These are phyloP conservation scores for Umbelopsis sp. DNA, from an alignment of 192 early-diverging fungal species.

Conservation along the genomic window DNA sequence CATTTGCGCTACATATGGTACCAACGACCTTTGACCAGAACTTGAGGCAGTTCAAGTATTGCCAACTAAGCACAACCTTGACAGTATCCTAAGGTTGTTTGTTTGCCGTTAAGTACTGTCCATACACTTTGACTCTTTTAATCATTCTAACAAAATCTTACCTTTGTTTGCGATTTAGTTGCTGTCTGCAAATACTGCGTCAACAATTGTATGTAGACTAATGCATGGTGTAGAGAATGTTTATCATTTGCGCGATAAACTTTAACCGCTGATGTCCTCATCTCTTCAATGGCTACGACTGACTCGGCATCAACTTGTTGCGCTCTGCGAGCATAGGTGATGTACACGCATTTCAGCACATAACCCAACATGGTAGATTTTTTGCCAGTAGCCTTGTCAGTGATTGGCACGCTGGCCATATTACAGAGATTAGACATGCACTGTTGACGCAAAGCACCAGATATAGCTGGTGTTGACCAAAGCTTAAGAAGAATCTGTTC, in stretches of 20 bases:
- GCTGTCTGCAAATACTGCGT: slow-evolving; percentile 88
- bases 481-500: slow-evolving; percentile 51
- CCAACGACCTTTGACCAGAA: slow-evolving; percentile 84
- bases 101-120: too few relatives aligned
- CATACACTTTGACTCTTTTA: not conserved
- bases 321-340: slow-evolving; percentile 73
- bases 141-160: not conserved
- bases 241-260: slow-evolving; percentile 76
- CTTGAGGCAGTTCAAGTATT: slow-evolving; percentile 86
- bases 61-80: slow-evolving; percentile 95
- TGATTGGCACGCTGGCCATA: slow-evolving; percentile 52
- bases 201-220: slow-evolving; percentile 88
- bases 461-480: slow-evolving; percentile 54
- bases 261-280: slow-evolving; percentile 90
- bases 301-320: slow-evolving; percentile 74
- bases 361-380: slow-evolving; percentile 24
- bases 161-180: slow-evolving; percentile 76
- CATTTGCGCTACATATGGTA: slow-evolving; percentile 61
- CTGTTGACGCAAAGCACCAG: slow-evolving; percentile 68
- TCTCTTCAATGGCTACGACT: slow-evolving; percentile 78
- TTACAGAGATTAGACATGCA: slow-evolving; percentile 78
- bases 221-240: slow-evolving; percentile 85
- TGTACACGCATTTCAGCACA: slow-evolving; percentile 78
- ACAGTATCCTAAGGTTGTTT: slow-evolving; percentile 65
- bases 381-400: slow-evolving; percentile 15